Conservation (phyloP, 106 monocot genomes). For the Dendrobium huoshanense region DNA sequence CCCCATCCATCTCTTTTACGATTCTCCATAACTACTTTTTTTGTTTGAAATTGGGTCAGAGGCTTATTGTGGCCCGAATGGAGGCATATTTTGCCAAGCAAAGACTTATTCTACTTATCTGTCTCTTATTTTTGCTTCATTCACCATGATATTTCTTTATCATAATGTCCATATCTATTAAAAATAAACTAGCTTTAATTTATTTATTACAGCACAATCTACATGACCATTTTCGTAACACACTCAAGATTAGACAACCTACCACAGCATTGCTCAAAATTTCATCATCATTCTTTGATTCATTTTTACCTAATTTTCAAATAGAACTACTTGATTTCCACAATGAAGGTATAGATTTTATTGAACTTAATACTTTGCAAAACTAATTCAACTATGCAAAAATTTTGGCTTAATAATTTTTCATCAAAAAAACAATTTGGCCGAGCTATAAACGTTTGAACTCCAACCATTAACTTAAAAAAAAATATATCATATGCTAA, state of each 20-base stretch:
- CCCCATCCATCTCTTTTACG: background rate
- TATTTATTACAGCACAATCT: background rate
- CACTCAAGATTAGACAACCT: background rate
- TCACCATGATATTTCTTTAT: background rate
- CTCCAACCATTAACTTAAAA: background rate
- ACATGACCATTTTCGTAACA: background rate
- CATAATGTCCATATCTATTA: background rate
- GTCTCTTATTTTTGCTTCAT: background rate
- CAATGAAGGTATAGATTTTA: background rate
- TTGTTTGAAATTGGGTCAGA: background rate
- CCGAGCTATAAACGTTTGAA: background rate
- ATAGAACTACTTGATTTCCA: background rate
- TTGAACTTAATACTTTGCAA: background rate
- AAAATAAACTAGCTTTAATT: background rate
- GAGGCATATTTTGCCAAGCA: background rate
- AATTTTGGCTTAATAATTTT: background rate
- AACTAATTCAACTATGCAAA: background rate
- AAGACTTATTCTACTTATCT: background rate
- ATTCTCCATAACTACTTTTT: background rate
- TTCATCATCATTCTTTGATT: background rate
- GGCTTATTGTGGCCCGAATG: background rate
- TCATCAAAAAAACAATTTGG: background rate
- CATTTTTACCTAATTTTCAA: background rate
- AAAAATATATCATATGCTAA: background rate
- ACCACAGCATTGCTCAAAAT: background rate